Evolutionary conservation across 495 filamentous ascomycete genomes (phyloP), one percentile per base, ranked within the genome.

Genomic region (Daldinia concentrica): DNA sequence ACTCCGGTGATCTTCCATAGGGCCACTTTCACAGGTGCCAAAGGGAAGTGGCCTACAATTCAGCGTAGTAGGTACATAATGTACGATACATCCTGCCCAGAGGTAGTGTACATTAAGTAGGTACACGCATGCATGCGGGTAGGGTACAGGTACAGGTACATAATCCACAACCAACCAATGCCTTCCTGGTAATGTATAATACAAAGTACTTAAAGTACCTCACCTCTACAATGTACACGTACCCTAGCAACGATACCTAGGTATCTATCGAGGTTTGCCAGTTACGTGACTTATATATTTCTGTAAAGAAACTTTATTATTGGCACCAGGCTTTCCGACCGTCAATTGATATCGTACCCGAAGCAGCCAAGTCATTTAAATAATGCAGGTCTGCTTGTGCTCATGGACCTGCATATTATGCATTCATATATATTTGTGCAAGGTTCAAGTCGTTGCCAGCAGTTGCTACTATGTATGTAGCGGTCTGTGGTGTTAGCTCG

Each of bases 1-100:
- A 72, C 60, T 68, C 68, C 64, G 68, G 63, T 72, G 59, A 72
- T 64, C 68, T 74, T 55, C 61, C 66, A 73, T 12, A 48, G 43
- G 43, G 43, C 43, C 43, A 24, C 43, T 48, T 48, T 48, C 43
- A 24, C 43, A 66, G 66, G 57, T 22, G 39, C 57, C 27, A 72
- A 73, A 41, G 65, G 51, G 66, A 69, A 60, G 26, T 14, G 37
- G 37, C 32, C 30, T 58, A 41, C 34, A 58, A 22, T 37, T 24
- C 32, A 58, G 30, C 12, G 34, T n/a, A n/a, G n/a, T n/a, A n/a
- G n/a, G n/a, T 48, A 48, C 15, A n/a, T 32, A 48, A 62, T 15
- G 41, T 37, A 36, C 27, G 32, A 36, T 60, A 61, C 41, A 1
- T 45, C 19, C 17, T 12, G 29, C 17, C 11, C 2, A 19, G 4